phyloP scores from a whole-genome alignment of 306 rosid genomes.

The Inga leiocalycina region DNA sequence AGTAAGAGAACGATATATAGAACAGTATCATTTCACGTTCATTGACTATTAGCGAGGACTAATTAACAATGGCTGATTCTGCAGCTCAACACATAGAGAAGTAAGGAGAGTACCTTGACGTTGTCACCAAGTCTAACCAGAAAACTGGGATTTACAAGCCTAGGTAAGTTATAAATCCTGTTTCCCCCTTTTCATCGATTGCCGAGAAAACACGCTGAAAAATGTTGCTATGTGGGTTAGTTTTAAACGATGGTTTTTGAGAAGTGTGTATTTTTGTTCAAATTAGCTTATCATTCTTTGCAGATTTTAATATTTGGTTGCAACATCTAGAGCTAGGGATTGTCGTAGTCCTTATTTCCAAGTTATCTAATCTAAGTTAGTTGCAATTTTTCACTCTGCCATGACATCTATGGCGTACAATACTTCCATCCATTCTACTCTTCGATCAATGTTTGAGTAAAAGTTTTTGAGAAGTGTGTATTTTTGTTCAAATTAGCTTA shows the following conservation, averaged over 20 bases:
- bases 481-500: too few species aligned
- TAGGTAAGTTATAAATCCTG: slow-evolving; percentile 52
- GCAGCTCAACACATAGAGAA: slow-evolving; percentile 22
- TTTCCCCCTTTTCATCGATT: neutral
- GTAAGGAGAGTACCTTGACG: slow-evolving; percentile 68
- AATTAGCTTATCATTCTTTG: neutral
- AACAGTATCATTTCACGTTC: neutral
- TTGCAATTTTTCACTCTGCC: too few species aligned
- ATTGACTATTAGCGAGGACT: neutral
- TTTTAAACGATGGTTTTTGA: neutral
- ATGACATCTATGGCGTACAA: too few species aligned
- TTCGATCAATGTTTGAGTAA: too few species aligned
- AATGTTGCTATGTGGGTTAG: neutral
- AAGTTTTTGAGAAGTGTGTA: too few species aligned
- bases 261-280: neutral
- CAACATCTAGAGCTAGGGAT: too few species aligned
- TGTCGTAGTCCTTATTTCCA: too few species aligned
- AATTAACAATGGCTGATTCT: slow-evolving; percentile 39
- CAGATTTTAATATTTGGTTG: too few species aligned
- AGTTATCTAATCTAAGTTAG: too few species aligned
- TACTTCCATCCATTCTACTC: too few species aligned
- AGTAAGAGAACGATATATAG: neutral
- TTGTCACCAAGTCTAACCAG: slow-evolving; percentile 64
- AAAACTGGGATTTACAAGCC: slow-evolving; percentile 77
- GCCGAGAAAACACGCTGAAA: neutral